These are phyloP conservation scores for Orbilia ellipsospora DNA, from an alignment of 2,329 filamentous ascomycete genomes.

Conservation along the genomic window DNA sequence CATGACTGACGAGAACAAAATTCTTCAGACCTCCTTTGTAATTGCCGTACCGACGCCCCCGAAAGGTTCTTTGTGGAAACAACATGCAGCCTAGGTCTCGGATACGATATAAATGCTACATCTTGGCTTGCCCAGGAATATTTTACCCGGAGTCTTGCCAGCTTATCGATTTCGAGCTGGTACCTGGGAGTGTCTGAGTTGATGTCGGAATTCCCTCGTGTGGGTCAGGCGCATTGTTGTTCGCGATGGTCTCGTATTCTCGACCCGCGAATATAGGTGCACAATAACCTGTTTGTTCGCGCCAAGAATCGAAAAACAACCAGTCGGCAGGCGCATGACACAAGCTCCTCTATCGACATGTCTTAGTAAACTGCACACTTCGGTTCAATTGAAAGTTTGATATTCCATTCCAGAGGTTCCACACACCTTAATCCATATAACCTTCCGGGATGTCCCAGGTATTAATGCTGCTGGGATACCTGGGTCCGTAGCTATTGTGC, in stretches of 20 bases:
- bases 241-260: constrained; percentile 34
- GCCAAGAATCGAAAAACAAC: too few relatives aligned
- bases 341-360: neutral
- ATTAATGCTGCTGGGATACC: neutral
- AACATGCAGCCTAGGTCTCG: constrained; percentile 1
- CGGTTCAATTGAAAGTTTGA: constrained; percentile 23
- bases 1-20: too few relatives aligned
- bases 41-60: neutral
- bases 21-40: too few relatives aligned
- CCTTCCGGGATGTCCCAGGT: too few relatives aligned
- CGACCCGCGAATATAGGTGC: constrained; percentile 1
- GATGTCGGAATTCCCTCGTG: neutral
- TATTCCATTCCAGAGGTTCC: too few relatives aligned
- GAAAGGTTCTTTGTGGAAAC: constrained; percentile 1
- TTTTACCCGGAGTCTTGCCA: constrained; percentile 19
- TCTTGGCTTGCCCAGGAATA: neutral
- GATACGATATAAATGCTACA: too few relatives aligned
- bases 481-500: neutral
- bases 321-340: too few relatives aligned
- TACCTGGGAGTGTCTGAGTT: too few relatives aligned
- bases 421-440: too few relatives aligned
- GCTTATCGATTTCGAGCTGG: constrained; percentile 2
- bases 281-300: too few relatives aligned
- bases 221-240: neutral
- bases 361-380: constrained; percentile 27